These are phyloP conservation scores for Tetrapisispora fleetii DNA, from an alignment of 805 yeast species.

Conservation along the genomic window DNA sequence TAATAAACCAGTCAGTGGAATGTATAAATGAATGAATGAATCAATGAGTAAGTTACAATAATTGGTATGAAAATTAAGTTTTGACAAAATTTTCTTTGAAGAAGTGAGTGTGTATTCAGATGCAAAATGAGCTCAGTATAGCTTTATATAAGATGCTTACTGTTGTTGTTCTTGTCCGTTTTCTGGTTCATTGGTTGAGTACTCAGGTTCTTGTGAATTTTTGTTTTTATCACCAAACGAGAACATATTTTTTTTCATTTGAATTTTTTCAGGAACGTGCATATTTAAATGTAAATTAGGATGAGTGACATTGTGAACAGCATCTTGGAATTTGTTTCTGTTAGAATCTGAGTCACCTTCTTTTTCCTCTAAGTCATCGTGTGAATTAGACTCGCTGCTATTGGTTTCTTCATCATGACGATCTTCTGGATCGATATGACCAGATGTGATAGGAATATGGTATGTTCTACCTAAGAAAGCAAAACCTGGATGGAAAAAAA, in stretches of 20 bases:
- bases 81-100: too few species aligned
- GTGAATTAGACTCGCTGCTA: background rate
- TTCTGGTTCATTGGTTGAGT: background rate
- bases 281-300: background rate
- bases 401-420: background rate
- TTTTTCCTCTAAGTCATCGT: background rate
- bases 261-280: background rate
- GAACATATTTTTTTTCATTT: background rate
- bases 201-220: background rate
- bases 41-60: background rate
- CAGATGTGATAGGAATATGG: conserved; percentile 19
- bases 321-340: conserved; percentile 1
- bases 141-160: background rate
- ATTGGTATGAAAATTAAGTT: background rate
- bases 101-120: too few species aligned
- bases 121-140: background rate
- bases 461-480: conserved; percentile 33
- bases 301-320: background rate
- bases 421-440: conserved; percentile 13
- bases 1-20: too few species aligned
- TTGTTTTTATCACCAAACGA: background rate
- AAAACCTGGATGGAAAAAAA: conserved; percentile 55
- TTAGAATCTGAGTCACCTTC: background rate
- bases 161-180: background rate
- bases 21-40: background rate